phyloP scores from a whole-genome alignment of 1,284 basidiomycete genomes.

The Ganoderma leucocontextum region DNA sequence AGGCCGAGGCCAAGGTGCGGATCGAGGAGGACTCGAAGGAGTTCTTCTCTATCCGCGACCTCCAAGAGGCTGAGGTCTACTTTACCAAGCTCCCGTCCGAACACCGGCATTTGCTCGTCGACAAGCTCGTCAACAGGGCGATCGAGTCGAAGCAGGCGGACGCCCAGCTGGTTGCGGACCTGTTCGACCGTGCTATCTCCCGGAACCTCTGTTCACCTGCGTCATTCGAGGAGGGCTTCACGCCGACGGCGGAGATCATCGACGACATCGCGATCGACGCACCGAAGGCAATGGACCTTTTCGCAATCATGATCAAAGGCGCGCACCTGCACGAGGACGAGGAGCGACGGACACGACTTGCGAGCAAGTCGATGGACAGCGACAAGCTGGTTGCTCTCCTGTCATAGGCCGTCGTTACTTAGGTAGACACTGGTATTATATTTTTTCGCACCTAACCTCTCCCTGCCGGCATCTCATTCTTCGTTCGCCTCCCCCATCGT shows the following conservation, averaged over 20 bases:
- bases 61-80: constrained; percentile 89
- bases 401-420: constrained; percentile 40
- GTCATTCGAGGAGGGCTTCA: constrained; percentile 74
- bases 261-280: constrained; percentile 91
- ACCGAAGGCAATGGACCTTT: constrained; percentile 83
- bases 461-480: constrained; percentile 7
- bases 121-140: constrained; percentile 73
- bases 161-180: constrained; percentile 77
- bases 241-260: constrained; percentile 73
- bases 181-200: constrained; percentile 65
- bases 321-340: constrained; percentile 71
- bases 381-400: constrained; percentile 67
- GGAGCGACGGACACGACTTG: constrained; percentile 60
- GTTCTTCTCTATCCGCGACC: constrained; percentile 77
- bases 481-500: constrained; percentile 21
- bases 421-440: constrained; percentile 40
- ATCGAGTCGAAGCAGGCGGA: constrained; percentile 89
- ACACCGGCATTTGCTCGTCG: constrained; percentile 73
- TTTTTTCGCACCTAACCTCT: constrained; percentile 18
- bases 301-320: constrained; percentile 78
- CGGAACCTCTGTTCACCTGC: constrained; percentile 63
- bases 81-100: constrained; percentile 75
- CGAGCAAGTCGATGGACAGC: constrained; percentile 64
- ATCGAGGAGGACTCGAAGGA: constrained; percentile 84
- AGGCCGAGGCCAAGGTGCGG: constrained; percentile 78